Percentiles rank a stretch among this genome's conserved stretches.
Conservation (phyloP, 768 basidiomycete genomes). For the Sarcodon aspratus region DNA sequence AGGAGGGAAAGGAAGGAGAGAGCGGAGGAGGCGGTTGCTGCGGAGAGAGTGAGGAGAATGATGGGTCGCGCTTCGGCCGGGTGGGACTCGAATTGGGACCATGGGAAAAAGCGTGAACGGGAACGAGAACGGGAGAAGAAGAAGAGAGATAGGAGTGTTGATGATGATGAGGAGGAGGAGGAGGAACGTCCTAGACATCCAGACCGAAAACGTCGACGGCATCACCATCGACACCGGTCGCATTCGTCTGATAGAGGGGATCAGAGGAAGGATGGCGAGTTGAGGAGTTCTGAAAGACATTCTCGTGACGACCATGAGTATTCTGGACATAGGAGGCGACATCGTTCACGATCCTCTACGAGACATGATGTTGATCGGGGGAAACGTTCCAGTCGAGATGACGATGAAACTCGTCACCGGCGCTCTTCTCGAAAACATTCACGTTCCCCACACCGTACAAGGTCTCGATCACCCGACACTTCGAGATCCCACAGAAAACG, state of each 20-base stretch:
- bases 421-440: neutral
- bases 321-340: neutral
- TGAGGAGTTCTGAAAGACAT: neutral
- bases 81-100: conserved; percentile 31
- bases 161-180: conserved; percentile 23
- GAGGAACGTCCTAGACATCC: conserved; percentile 21
- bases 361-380: neutral
- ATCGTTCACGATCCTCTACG: conserved; percentile 2
- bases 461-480: too few relatives aligned
- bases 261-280: neutral
- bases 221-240: neutral
- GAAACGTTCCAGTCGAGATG: neutral
- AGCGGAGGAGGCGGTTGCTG: conserved; percentile 68
- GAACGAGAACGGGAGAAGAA: conserved; percentile 33
- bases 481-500: too few relatives aligned
- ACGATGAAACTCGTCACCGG: neutral
- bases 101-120: conserved; percentile 27
- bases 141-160: conserved; percentile 31
- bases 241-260: neutral
- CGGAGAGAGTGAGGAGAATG: conserved; percentile 40
- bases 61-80: conserved; percentile 18
- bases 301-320: neutral
- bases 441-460: neutral
- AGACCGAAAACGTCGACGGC: conserved; percentile 2
- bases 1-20: conserved; percentile 47